Evolutionary conservation across 148 eudicot species (phyloP).

Genomic region (Diospyros lotus): DNA sequence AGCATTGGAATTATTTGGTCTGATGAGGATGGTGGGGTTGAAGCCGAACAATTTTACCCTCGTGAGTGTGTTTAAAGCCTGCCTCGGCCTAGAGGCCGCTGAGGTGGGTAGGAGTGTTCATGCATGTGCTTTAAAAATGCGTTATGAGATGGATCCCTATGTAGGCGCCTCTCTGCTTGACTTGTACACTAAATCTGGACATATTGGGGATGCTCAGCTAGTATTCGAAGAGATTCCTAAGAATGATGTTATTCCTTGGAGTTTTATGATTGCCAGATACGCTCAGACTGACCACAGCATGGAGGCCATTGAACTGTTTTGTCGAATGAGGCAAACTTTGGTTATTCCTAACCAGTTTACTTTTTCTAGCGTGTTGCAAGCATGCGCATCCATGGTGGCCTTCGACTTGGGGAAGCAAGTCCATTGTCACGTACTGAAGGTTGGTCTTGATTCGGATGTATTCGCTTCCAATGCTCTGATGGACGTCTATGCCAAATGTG

Average conservation of each 20-base stretch:
- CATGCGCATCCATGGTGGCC: constrained; percentile 43
- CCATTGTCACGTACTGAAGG: constrained; percentile 53
- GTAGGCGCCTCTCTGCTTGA: constrained; percentile 70
- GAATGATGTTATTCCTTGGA: constrained; percentile 72
- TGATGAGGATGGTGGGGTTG: constrained; percentile 61
- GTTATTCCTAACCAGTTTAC: constrained; percentile 73
- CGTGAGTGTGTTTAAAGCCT: constrained; percentile 70
- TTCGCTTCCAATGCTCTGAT: constrained; percentile 79
- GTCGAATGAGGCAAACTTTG: constrained; percentile 56
- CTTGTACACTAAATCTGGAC: constrained; percentile 61
- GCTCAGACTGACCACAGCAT: constrained; percentile 60
- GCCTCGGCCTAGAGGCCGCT: constrained; percentile 54
- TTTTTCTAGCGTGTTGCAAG: constrained; percentile 76
- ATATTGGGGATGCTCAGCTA: constrained; percentile 46
- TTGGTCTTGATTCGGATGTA: constrained; percentile 53
- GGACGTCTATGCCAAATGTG: constrained; percentile 86
- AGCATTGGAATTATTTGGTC: constrained; percentile 37
- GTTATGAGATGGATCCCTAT: constrained; percentile 58
- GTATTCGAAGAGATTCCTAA: constrained; percentile 68
- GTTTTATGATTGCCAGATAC: constrained; percentile 79
- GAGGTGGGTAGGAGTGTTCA: constrained; percentile 49
- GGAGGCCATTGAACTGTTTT: constrained; percentile 55
- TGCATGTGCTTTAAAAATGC: constrained; percentile 50
- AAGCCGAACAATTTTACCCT: constrained; percentile 72
- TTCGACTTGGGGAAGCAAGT: constrained; percentile 57